These are phyloP conservation scores for Aspergillus nanangensis DNA, from an alignment of 495 filamentous ascomycete species.

Conservation along the genomic window DNA sequence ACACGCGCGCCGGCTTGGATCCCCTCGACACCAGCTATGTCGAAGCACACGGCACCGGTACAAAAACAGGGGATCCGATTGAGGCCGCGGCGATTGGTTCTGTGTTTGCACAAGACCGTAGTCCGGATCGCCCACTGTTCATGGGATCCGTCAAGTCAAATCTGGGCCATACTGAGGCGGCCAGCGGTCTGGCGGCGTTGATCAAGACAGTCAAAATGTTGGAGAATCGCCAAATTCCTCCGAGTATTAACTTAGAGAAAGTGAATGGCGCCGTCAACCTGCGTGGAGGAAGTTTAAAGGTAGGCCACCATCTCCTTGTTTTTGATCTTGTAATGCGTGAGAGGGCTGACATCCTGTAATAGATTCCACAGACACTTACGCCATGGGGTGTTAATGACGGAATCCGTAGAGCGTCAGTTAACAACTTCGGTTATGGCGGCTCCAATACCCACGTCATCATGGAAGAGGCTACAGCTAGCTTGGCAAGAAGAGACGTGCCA, in stretches of 20 bases:
- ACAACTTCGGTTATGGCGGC: constrained; percentile 38
- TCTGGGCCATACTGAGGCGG: constrained; percentile 32
- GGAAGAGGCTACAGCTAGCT: constrained; percentile 12
- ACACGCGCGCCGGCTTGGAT: constrained; percentile 40
- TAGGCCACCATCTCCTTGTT: constrained; percentile 5
- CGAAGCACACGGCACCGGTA: constrained; percentile 50
- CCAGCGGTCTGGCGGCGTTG: constrained; percentile 28
- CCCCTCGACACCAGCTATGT: constrained; percentile 17
- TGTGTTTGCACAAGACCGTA: constrained; percentile 12
- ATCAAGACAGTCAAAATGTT: constrained; percentile 30
- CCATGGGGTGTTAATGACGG: not conserved
- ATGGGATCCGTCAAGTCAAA: constrained; percentile 37
- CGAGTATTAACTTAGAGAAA: constrained; percentile 22
- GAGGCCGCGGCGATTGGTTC: constrained; percentile 49
- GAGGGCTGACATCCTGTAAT: constrained; percentile 16
- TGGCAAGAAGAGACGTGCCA: constrained; percentile 7
- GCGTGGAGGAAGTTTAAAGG: constrained; percentile 24
- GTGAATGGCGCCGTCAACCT: constrained; percentile 23
- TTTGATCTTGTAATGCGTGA: constrained; percentile 1
- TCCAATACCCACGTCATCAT: constrained; percentile 36
- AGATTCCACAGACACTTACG: not conserved
- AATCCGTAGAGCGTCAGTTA: constrained; percentile 14
- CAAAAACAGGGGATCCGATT: constrained; percentile 55
- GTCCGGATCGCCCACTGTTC: constrained; percentile 1
- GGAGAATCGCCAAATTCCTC: constrained; percentile 26